A percentile compares a stretch with the other conserved stretches of the same genome.
Conservation (phyloP, 352 stramenopile genomes). For the Phytophthora colocasiae region DNA sequence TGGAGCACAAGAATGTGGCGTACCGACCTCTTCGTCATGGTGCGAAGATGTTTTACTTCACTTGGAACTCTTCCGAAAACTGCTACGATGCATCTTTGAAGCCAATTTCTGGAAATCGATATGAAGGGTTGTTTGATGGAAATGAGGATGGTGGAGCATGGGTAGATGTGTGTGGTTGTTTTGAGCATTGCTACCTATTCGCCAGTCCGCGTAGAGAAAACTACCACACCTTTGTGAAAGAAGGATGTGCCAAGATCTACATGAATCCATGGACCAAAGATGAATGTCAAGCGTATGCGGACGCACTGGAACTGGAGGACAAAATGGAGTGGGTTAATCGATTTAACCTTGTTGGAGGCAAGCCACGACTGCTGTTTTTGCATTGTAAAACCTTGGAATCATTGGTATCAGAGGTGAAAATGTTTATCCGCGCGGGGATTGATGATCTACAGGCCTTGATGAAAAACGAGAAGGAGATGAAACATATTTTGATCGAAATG, state of each 20-base stretch:
- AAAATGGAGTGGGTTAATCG: slow-evolving; percentile 27
- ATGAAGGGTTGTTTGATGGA: too few relatives aligned
- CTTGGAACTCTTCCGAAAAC: too few relatives aligned
- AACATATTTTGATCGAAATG: slow-evolving; percentile 17
- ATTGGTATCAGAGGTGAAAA: slow-evolving; percentile 17
- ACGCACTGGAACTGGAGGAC: slow-evolving; percentile 17
- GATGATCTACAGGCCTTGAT: slow-evolving; percentile 9
- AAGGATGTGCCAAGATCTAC: slow-evolving; percentile 29
- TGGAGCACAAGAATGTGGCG: too few relatives aligned
- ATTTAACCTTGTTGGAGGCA: slow-evolving; percentile 35
- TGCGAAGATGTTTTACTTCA: too few relatives aligned
- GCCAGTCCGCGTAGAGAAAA: too few relatives aligned
- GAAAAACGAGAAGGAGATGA: background rate
- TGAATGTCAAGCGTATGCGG: slow-evolving; percentile 29
- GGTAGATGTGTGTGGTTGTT: too few relatives aligned
- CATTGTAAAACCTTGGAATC: background rate
- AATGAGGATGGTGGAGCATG: too few relatives aligned
- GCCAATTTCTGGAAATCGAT: too few relatives aligned
- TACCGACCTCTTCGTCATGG: too few relatives aligned
- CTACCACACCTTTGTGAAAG: too few relatives aligned
- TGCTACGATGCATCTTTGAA: too few relatives aligned
- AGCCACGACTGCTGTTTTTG: slow-evolving; percentile 35
- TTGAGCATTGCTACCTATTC: too few relatives aligned
- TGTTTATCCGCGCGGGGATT: background rate
- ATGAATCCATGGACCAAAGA: slow-evolving; percentile 42